These are phyloP conservation scores for Podila epicladia DNA, from an alignment of 192 early-diverging fungal genomes.

Conservation along the genomic window DNA sequence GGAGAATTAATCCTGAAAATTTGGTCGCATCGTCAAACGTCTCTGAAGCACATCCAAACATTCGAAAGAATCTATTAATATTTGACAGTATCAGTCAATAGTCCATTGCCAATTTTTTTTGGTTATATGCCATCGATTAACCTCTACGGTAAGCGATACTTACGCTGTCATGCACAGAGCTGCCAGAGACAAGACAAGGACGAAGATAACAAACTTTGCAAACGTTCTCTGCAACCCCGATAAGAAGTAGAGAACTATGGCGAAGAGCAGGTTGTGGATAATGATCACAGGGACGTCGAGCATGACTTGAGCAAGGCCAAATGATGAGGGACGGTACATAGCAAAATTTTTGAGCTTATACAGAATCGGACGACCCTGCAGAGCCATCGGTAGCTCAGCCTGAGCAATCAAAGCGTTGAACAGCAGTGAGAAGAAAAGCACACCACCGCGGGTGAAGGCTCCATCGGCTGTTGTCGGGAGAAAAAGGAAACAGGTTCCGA, in stretches of 20 bases:
- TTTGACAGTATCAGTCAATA: not conserved
- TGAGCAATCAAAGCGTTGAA: slow-evolving; percentile 64
- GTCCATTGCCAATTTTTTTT: not conserved
- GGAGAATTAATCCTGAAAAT: slow-evolving; percentile 57
- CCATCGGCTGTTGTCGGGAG: slow-evolving; percentile 46
- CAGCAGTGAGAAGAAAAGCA: slow-evolving; percentile 68
- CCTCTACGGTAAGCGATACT: not conserved
- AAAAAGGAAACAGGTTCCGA: not conserved
- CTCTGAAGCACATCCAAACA: slow-evolving; percentile 48
- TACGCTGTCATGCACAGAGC: slow-evolving; percentile 58
- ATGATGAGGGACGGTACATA: slow-evolving; percentile 66
- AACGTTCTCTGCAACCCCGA: slow-evolving; percentile 57
- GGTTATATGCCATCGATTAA: not conserved
- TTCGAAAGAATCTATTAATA: slow-evolving; percentile 15
- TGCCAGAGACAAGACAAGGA: slow-evolving; percentile 59
- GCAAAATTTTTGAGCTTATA: slow-evolving; percentile 81
- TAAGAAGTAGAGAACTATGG: slow-evolving; percentile 66
- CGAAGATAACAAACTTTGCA: slow-evolving; percentile 67
- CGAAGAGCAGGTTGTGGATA: slow-evolving; percentile 59
- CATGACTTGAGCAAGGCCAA: slow-evolving; percentile 62
- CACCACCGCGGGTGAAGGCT: slow-evolving; percentile 81
- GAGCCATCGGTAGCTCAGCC: slow-evolving; percentile 69
- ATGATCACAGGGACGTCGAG: slow-evolving; percentile 57
- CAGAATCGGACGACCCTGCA: slow-evolving; percentile 73
- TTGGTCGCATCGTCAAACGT: slow-evolving; percentile 61